Conservation (phyloP, 345 rosid genomes). For the Noccaea caerulescens region DNA sequence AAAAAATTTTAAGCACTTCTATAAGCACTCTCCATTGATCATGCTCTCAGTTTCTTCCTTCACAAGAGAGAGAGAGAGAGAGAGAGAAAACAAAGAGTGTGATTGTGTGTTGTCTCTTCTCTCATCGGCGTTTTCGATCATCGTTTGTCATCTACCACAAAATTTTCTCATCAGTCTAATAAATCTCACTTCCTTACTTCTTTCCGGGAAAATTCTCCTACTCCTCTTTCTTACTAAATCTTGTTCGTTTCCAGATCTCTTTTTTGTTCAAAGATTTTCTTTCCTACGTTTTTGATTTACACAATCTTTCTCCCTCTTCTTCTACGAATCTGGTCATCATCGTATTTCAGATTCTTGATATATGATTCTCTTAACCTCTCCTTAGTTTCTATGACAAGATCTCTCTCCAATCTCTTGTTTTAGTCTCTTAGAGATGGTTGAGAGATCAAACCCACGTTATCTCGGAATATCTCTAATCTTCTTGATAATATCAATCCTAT, state of each 20-base stretch:
- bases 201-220: not conserved
- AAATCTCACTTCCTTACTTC: not conserved
- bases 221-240: not conserved
- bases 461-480: constrained; percentile 50
- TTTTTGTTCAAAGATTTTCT: not conserved
- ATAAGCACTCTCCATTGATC: too few relatives aligned
- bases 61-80: constrained; percentile 27
- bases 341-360: constrained; percentile 26
- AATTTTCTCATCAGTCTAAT: constrained; percentile 12
- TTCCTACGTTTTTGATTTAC: constrained; percentile 26
- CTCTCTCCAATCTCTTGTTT: constrained; percentile 28
- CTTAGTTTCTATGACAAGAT: not conserved
- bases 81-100: constrained; percentile 16
- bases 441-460: constrained; percentile 51
- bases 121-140: constrained; percentile 33
- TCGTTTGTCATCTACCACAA: constrained; percentile 46
- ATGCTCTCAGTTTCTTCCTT: constrained; percentile 42
- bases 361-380: constrained; percentile 13
- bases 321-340: constrained; percentile 3
- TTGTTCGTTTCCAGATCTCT: not conserved
- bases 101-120: constrained; percentile 17
- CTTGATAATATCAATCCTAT: constrained; percentile 56
- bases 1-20: too few relatives aligned
- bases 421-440: constrained; percentile 54
- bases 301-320: constrained; percentile 32